phyloP scores from a whole-genome alignment of 257 asterid species.

The Paulownia fortunei region DNA sequence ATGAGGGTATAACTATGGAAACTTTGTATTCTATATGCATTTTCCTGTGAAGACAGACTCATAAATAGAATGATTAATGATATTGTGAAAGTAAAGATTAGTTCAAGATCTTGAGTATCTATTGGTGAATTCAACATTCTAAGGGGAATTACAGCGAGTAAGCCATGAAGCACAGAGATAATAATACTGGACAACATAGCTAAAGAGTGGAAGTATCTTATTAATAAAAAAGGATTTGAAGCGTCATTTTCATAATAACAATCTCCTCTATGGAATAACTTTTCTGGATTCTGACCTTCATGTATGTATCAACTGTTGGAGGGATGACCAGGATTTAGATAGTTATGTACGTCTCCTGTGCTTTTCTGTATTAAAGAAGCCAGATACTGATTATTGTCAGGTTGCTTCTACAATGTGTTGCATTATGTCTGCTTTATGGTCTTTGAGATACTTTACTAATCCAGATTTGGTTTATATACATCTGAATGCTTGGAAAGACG shows the following conservation, averaged over 20 bases:
- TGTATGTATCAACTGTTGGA: not conserved
- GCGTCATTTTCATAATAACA: not conserved
- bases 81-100: not conserved
- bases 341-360: not conserved
- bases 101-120: constrained; percentile 1
- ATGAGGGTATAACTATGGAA: not conserved
- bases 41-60: not conserved
- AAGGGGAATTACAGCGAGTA: too few species aligned
- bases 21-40: not conserved
- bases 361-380: not conserved
- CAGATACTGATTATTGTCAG: constrained; percentile 2
- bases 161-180: not conserved
- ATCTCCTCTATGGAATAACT: not conserved
- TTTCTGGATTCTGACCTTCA: not conserved
- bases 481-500: not conserved
- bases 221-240: too few species aligned
- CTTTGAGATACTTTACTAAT: not conserved
- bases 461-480: not conserved
- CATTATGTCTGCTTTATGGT: constrained; percentile 9
- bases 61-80: not conserved
- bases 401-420: not conserved
- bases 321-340: not conserved
- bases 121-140: not conserved
- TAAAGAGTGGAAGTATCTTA: not conserved
- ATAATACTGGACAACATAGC: not conserved